Base-by-base conservation (phyloP, 148 eudicot genomes). In the Rhododendron griersonianum region DNA sequence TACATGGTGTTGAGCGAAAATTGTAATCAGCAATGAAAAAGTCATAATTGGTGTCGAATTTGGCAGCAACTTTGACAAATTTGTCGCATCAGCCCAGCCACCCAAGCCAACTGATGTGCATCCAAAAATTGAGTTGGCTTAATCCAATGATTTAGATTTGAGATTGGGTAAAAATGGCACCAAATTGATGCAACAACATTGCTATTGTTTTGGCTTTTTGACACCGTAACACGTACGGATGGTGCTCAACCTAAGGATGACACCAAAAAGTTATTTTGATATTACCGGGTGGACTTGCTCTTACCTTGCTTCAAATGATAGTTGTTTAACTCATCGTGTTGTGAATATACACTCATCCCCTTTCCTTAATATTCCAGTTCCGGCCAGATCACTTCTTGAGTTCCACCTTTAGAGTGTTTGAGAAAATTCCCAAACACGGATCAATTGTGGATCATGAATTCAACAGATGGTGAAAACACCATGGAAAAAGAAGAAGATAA, bases 401-500 rank as follows among this genome's bases (percentile, higher is more conserved):
- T 21, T 59, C 33, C 10, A 5, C 84, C 67, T 61, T 8, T 13
- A 23, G 10, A 65, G 78, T 45, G 13, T 44, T 45, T 45, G 84
- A 65, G 53, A 61, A 11, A n/a, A 41, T 39, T 48, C 35, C 23
- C 53, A 16, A 67, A 67, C 83, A 5, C 37, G 10, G 16, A 11
- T 35, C 33, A 39, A 65, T 83, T 65, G 37, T 47, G 9, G 19
- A 83, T 67, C 77, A 83, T 41, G 78, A 47, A 82, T 39, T n/a
- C 51, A 61, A 9, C n/a, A 39, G 45, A 82, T 41, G 55, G 74
- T 73, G 78, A 67, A 35, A 81, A 63, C 53, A 21, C 51, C 44
- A 86, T 86, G 80, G 80, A 41, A 71, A 53, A 50, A 61, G 87
- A 88, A 53, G 88, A 86, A 41, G 79, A 78, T 81, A 37, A 74